Conservation (phyloP, 257 asterid genomes). For the Plectranthus barbatus region DNA sequence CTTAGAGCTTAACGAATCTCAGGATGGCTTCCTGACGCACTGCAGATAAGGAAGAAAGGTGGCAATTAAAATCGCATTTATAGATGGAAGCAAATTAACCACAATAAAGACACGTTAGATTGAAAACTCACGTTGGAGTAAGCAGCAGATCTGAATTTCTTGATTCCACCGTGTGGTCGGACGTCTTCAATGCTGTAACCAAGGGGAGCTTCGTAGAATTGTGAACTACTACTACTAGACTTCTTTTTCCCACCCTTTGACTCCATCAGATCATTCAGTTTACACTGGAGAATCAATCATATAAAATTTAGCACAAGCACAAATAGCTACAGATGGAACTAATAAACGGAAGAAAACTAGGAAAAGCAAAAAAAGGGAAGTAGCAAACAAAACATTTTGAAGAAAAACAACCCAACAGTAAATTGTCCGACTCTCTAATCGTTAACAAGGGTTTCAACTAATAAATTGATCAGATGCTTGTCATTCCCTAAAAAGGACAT, state of each 20-base stretch:
- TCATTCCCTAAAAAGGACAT: too few species aligned
- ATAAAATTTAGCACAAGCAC: not conserved
- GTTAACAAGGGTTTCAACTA: too few species aligned
- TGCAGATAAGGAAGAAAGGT: slow-evolving; percentile 19
- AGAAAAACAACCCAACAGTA: too few species aligned
- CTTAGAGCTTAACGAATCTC: slow-evolving; percentile 26
- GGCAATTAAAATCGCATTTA: not conserved
- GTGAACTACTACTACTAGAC: slow-evolving; percentile 68
- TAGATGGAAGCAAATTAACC: not conserved
- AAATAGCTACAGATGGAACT: too few species aligned
- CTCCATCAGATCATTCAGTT: slow-evolving; percentile 62
- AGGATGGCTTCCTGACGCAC: slow-evolving; percentile 88
- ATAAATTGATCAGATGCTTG: too few species aligned
- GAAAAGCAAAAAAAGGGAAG: too few species aligned
- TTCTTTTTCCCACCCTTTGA: slow-evolving; percentile 66
- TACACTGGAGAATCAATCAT: slow-evolving; percentile 16
- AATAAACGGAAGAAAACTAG: too few species aligned
- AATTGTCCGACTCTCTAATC: too few species aligned
- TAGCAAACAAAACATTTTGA: too few species aligned
- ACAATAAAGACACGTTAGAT: not conserved
- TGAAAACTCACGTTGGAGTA: slow-evolving; percentile 72
- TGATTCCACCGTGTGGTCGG: slow-evolving; percentile 86
- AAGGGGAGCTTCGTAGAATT: slow-evolving; percentile 78
- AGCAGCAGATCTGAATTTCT: slow-evolving; percentile 98
- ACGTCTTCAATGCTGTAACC: slow-evolving; percentile 92